Base-by-base conservation (phyloP, 306 rosid genomes). In the Mimosa pudica region DNA sequence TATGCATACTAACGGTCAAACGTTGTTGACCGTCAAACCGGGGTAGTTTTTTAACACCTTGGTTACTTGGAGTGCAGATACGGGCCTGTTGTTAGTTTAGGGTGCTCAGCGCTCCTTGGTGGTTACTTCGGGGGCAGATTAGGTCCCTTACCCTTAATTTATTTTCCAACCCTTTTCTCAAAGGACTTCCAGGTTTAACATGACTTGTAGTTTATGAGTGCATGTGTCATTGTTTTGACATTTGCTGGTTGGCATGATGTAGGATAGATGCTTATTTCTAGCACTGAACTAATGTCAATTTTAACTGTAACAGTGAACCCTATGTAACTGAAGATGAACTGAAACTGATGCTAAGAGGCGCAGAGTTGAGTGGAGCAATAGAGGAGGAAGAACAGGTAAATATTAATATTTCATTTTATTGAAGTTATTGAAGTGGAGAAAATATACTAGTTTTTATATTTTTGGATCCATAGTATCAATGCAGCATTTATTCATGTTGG, bases 361-460 rank as follows among this genome's bases (percentile, higher is more conserved):
- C 99, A 68, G 99, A 96, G 70, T 81, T 96, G 87, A 96, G 99
- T 69, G 99, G 99, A 75, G 99, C 98, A 63, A 96, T 96, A 70
- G 99, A 96, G 87, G 99, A 96, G 90, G 99, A 96, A 87, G 99
- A 96, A 81, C 99, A 96, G 97, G 99, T 96, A 80, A 70, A 79
- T 67, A 62, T 76, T 49, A 49, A 38, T 33, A 47, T 57, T 75
- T 67, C 71, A 51, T 75, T 32, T 69, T 75, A 33, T 33, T 60
- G 18, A 16, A 81, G 51, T 41, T 75, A 17, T 61, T 72, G 35
- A 11, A 32, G 8, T 44, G 7, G 35, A 44, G 55, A 18, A 44
- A 45, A 10, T 67, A 9, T 30, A 3, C 16, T 3, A 36, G 7
- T 65, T 14, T 36, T 7, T 38, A 38, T 66, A 38, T 16, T 38